Evolutionary conservation across 2,329 filamentous ascomycete genomes (phyloP), one percentile per base, ranked within the genome.

Genomic region (Chalaropsis thielavioides): DNA sequence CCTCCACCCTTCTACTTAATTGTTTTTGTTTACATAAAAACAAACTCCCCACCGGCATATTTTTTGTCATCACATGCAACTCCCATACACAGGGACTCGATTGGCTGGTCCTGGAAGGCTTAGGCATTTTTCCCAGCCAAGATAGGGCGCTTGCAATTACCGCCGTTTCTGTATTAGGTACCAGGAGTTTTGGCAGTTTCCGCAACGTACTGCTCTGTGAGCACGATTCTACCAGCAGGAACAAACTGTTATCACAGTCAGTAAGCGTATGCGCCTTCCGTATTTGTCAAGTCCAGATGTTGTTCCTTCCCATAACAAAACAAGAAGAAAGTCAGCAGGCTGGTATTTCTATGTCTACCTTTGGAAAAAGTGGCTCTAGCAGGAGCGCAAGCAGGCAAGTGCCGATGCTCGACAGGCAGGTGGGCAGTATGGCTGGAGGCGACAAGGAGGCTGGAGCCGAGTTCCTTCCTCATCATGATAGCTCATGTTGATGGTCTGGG

Each of bases 1-100:
- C 31, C 7, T 35, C 7, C 7, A 35, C 31, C 17, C 7, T 44
- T 15, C 17, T 11, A 44, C 22, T 31, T 56, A 11, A 31, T 17
- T 31, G 31, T 31, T 58, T 17, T 58, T 58, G 54, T 58, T 38
- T 58, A 58, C 54, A 58, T 35, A 27, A 58, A 58, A 58, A 38
- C 54, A 19, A 58, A 51, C 35, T n/a, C 3, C 5, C 15, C 15
- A 8, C 43, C 3, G n/a, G 43, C 2, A 46, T 46, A n/a, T n/a
- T n/a, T 46, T 46, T n/a, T n/a, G 43, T 4, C 1, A n/a, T 17
- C n/a, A 19, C 15, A 17, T 46, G n/a, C 43, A 3, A 10, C 43
- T 0, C 15, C 15, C 3, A 46, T 46, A 5, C 10, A 7, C 15
- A 8, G 15, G 6, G 6, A 46, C 43, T 19, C 19, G 10, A 0